A percentile compares a stretch with the other conserved stretches of the same genome.
These are phyloP conservation scores for Trichomonas tenax DNA, from an alignment of 208 protist species.

Conservation along the genomic window DNA sequence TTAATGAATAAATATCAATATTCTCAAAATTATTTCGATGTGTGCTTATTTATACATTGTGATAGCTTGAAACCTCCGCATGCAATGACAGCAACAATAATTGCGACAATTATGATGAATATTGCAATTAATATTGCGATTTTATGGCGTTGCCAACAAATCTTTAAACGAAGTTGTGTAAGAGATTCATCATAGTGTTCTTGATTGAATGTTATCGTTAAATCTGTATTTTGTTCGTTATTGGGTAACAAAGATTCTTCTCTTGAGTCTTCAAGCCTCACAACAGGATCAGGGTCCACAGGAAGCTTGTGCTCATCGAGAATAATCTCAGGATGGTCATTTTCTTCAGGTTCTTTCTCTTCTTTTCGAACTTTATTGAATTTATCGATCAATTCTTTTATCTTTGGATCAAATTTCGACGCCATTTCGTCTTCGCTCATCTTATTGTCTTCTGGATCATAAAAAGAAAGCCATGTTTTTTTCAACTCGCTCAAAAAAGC, in stretches of 20 bases:
- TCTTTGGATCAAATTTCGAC: not conserved
- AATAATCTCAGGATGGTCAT: not conserved
- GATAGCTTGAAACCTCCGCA: not conserved
- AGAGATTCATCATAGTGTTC: not conserved
- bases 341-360: not conserved
- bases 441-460: not conserved
- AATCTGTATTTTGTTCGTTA: not conserved
- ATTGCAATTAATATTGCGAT: not conserved
- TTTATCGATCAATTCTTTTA: not conserved
- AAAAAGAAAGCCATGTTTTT: not conserved
- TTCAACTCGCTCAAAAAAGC: not conserved
- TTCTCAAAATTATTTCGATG: no score
- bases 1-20: no score
- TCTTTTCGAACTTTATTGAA: not conserved
- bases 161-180: not conserved
- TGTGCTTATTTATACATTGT: not conserved
- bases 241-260: not conserved
- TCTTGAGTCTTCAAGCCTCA: not conserved
- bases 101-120: not conserved
- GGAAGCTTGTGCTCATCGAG: not conserved
- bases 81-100: not conserved
- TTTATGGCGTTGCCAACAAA: not conserved
- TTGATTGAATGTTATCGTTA: not conserved
- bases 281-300: not conserved
- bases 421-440: not conserved